Conservation (phyloP, 495 filamentous ascomycete genomes). For the Penicillium egyptiacum region DNA sequence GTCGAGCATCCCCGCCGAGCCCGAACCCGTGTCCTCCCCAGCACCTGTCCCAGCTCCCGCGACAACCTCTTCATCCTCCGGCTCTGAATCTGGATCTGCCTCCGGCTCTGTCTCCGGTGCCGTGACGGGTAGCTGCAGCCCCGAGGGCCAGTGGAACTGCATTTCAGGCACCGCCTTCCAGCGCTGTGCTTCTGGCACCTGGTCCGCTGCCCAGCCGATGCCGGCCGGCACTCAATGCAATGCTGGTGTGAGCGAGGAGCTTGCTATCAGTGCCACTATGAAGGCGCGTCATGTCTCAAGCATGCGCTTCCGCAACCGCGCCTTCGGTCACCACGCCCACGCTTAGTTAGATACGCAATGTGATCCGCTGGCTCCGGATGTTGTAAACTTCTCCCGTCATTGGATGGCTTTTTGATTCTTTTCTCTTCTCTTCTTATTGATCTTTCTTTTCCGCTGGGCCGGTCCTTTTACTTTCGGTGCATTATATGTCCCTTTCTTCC, state of each 20-base stretch:
- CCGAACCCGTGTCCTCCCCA: conserved; percentile 18
- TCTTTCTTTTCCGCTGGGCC: conserved; percentile 10
- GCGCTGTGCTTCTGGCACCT: conserved; percentile 62
- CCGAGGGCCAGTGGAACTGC: conserved; percentile 61
- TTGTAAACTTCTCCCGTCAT: conserved; percentile 3
- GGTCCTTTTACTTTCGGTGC: conserved; percentile 23
- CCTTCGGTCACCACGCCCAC: conserved; percentile 28
- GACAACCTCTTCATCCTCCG: conserved; percentile 8
- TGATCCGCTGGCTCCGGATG: conserved; percentile 25
- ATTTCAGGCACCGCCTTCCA: conserved; percentile 57
- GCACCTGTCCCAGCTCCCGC: conserved; percentile 16
- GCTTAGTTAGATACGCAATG: conserved; percentile 16
- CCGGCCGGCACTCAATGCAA: conserved; percentile 61
- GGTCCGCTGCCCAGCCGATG: conserved; percentile 55
- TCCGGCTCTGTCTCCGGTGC: conserved; percentile 21
- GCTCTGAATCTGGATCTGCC: background rate
- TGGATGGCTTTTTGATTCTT: background rate
- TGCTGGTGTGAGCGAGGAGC: conserved; percentile 46
- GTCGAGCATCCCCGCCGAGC: conserved; percentile 13
- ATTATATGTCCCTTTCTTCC: conserved; percentile 20
- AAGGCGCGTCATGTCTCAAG: conserved; percentile 33
- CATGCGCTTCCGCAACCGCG: conserved; percentile 37
- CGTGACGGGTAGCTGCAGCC: conserved; percentile 40
- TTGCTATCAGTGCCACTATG: conserved; percentile 37
- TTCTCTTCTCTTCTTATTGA: conserved; percentile 4